Percentiles rank a stretch among this genome's conserved stretches.
These are phyloP conservation scores for Gaeumannomyces tritici DNA, from an alignment of 2,329 filamentous ascomycete genomes.

Conservation along the genomic window DNA sequence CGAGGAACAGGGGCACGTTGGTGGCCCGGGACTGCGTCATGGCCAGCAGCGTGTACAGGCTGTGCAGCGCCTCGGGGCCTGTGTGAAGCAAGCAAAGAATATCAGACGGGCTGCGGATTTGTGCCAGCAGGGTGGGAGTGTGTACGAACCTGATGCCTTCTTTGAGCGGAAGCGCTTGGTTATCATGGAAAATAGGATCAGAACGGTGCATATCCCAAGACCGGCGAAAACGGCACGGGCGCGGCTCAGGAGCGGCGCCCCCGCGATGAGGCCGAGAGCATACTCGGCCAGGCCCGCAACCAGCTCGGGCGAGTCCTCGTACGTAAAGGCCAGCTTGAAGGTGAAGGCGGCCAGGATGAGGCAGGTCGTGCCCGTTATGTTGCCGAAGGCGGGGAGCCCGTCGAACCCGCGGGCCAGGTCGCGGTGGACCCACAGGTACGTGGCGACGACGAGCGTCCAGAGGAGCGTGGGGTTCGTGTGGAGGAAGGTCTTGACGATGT, in stretches of 20 bases:
- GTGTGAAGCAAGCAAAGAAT: not conserved
- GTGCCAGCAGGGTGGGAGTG: not conserved
- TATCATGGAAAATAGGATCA: constrained; percentile 29
- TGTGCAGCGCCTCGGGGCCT: constrained; percentile 45
- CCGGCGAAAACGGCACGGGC: constrained; percentile 42
- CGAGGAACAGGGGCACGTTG: constrained; percentile 76
- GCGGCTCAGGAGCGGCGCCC: constrained; percentile 34
- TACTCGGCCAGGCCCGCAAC: constrained; percentile 37
- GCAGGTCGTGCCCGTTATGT: constrained; percentile 28
- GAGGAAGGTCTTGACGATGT: constrained; percentile 69
- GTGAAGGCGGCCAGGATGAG: constrained; percentile 50
- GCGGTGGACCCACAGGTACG: constrained; percentile 55
- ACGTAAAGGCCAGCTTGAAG: constrained; percentile 87
- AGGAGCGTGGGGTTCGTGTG: constrained; percentile 54
- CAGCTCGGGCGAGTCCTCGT: constrained; percentile 80
- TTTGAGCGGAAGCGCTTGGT: constrained; percentile 15
- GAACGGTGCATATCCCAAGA: constrained; percentile 26
- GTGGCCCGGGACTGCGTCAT: constrained; percentile 78
- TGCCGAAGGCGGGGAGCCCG: constrained; percentile 29
- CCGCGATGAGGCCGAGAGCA: constrained; percentile 31
- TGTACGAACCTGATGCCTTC: constrained; percentile 14
- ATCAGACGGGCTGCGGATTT: too few species aligned
- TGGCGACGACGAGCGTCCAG: constrained; percentile 62
- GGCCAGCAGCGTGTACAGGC: constrained; percentile 67
- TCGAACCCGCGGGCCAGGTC: constrained; percentile 31